Evolutionary conservation across 768 basidiomycete genomes (phyloP), one percentile per base, ranked within the genome.

Genomic region (Dioszegia aurantiaca): DNA sequence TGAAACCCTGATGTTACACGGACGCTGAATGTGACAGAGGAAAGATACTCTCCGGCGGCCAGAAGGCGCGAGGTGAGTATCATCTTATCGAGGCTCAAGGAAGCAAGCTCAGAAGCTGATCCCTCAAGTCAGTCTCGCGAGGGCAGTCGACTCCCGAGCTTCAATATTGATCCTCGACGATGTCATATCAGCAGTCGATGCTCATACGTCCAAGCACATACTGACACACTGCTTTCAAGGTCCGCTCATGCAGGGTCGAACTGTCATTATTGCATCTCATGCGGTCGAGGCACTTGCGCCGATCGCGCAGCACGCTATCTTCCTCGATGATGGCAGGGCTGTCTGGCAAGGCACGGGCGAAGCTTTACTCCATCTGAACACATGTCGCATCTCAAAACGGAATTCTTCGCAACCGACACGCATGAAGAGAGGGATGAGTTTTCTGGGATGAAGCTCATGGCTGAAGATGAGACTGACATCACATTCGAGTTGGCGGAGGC

Each of bases 141-240:
- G 84, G 12, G 84, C 84, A 0, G 74, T 85, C 1, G 85, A 86
- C 68, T 83, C 83, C 1, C 74, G 74, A 9, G 85, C 87, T 0
- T 68, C 83, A 27, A 83, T 83, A 10, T 61, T 90, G 2, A 67
- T 90, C 12, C 74, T 89, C 26, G 88, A 90, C 63, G 72, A 89
- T 66, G 83, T 87, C 12, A 74, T 86, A 16, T 83, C 83, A 19
- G 85, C 85, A 9, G 76, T 86, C 46, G 85, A 86, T 64, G 81
- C 82, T 11, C 80, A 82, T 60, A 84, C 83, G 0, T 74, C 79
- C 4, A 78, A 80, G 41, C 82, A 79, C 75, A 81, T 84, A 56
- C 74, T 82, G 27, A 70, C 79, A 8, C 77, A 82, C 31, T 82
- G 81, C 61, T 78, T 83, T 57, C 58, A 73, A 28, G 80, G 81